Evolutionary conservation across 2,329 filamentous ascomycete species (phyloP).

Genomic region (Cyclaneusma minus): DNA sequence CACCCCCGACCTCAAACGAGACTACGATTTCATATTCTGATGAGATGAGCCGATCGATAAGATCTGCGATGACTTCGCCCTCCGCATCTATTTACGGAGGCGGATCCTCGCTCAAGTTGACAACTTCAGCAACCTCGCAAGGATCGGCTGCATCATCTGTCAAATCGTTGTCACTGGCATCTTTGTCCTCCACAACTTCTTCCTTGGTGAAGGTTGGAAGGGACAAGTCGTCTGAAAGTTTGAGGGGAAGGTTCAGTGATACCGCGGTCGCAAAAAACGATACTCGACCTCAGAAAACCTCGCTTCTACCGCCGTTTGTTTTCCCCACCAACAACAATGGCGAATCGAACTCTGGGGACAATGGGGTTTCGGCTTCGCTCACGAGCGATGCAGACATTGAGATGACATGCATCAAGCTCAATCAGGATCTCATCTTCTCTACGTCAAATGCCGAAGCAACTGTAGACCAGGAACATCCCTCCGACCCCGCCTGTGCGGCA

Average conservation of each 20-base stretch:
- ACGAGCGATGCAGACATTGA: too few relatives aligned
- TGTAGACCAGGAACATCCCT: not conserved
- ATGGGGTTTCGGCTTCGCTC: constrained; percentile 15
- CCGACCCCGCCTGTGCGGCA: constrained; percentile 9
- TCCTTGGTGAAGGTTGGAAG: too few relatives aligned
- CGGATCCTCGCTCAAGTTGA: not conserved
- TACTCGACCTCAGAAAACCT: constrained; percentile 7
- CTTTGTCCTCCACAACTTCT: constrained; percentile 16
- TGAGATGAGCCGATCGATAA: constrained; percentile 9
- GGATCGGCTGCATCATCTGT: not conserved
- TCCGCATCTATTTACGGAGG: constrained; percentile 10
- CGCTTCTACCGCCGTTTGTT: constrained; percentile 4
- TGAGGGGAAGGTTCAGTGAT: too few relatives aligned
- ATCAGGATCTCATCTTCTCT: constrained; percentile 10
- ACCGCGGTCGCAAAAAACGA: constrained; percentile 14
- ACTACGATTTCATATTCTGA: constrained; percentile 9
- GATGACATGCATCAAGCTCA: constrained; percentile 12
- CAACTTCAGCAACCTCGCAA: too few relatives aligned
- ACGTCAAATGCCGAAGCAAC: not conserved
- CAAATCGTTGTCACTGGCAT: constrained; percentile 2
- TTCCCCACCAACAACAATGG: constrained; percentile 3
- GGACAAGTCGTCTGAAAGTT: too few relatives aligned
- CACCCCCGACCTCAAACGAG: constrained; percentile 23
- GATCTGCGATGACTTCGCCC: constrained; percentile 17
- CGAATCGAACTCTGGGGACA: constrained; percentile 8